Base-by-base conservation (phyloP, 2,329 filamentous ascomycete genomes). In the Fusarium begoniae region DNA sequence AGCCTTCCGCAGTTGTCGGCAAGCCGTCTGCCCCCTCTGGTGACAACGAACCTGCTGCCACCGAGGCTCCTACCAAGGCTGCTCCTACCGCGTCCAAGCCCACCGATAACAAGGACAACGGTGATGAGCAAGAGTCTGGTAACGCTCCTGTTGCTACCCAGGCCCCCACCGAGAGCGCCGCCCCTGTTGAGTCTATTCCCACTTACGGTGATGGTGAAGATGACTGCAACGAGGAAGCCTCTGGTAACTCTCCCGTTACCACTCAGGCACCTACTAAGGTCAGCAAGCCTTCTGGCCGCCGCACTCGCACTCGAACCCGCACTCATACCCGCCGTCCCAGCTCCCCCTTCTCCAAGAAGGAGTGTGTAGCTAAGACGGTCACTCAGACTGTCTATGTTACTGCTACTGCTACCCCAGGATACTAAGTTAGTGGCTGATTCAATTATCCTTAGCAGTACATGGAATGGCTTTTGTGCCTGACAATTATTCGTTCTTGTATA, bases 311-410 rank as follows among this genome's bases (percentile, higher is more conserved):
- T 63, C 55, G 41, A 58, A 50, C 41, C 41, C 61, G 50, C 22
- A 48, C 64, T 17, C 69, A 62, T 24, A 74, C 67, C 22, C 72
- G 66, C 32, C 70, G 58, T 3, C 70, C 71, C n/a, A 30, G 45
- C 20, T 60, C 59, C 51, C 54, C 57, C 15, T 63, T 44, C 40
- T 67, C 41, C 45, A 26, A 43, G 51, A 65, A 66, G 54, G 37
- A 67, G n/a, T 78, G 76, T 58, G 35, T 38, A 26, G 48, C 53
- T 17, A 67, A 62, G 58, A 78, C 76, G 13, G 71, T 78, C 6
- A 76, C 65, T 41, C 59, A 65, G 15, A 78, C 76, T 2, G 71
- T 76, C 63, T 78, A 78, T 38, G 76, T 78, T 50, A 78, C 76
- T 60, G 70, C 73, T 14, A 75, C 74, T 28, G 32, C 66, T 30